Evolutionary conservation across 306 rosid genomes (phyloP).

Genomic region (Medicago ruthenica): DNA sequence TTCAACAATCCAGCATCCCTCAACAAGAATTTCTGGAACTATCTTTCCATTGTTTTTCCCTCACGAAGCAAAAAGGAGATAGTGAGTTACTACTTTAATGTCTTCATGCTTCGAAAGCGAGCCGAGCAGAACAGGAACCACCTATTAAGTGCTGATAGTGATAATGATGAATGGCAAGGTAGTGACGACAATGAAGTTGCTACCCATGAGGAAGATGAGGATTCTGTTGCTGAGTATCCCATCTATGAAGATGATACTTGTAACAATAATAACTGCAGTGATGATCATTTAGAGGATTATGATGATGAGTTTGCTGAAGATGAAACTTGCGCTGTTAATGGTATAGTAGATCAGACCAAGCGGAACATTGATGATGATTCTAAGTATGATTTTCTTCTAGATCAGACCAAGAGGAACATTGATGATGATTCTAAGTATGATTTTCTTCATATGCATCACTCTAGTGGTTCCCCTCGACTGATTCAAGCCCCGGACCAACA

Average conservation of each 20-base stretch:
- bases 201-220: constrained; percentile 67
- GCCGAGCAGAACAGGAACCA: constrained; percentile 79
- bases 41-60: constrained; percentile 63
- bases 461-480: constrained; percentile 37
- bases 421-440: constrained; percentile 43
- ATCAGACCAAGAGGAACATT: constrained; percentile 34
- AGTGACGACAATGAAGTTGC: constrained; percentile 58
- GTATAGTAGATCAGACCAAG: constrained; percentile 26
- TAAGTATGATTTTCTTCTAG: constrained; percentile 34
- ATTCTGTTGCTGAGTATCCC: constrained; percentile 76
- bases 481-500: constrained; percentile 40
- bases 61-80: constrained; percentile 73
- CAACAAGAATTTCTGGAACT: constrained; percentile 79
- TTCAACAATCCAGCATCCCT: constrained; percentile 72
- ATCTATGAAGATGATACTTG: constrained; percentile 44
- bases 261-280: constrained; percentile 36
- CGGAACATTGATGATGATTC: constrained; percentile 42
- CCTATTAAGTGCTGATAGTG: constrained; percentile 69
- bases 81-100: constrained; percentile 91
- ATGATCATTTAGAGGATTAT: constrained; percentile 49
- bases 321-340: constrained; percentile 42
- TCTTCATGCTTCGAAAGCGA: constrained; percentile 80
- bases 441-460: constrained; percentile 26
- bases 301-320: constrained; percentile 54
- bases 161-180: constrained; percentile 88